A percentile compares a stretch with the other conserved stretches of the same genome.
These are phyloP conservation scores for Poa annua DNA, from an alignment of 176 grass and related monocot species.

Conservation along the genomic window DNA sequence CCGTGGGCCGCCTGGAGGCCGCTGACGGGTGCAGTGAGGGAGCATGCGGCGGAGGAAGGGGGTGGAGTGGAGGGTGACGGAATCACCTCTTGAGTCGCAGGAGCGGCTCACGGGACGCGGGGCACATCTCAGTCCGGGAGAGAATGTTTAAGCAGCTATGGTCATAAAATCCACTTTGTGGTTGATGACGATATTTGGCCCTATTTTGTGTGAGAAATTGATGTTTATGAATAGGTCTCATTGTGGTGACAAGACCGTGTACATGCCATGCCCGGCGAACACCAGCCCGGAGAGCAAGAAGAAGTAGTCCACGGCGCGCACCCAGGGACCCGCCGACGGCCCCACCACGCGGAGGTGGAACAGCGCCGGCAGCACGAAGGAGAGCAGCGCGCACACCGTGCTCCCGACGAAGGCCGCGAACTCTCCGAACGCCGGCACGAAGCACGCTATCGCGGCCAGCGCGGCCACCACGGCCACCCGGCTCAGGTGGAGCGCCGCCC, in stretches of 20 bases:
- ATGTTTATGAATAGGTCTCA: neutral
- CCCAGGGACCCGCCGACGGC: constrained; percentile 30
- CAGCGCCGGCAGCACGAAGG: constrained; percentile 77
- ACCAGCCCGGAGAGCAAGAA: constrained; percentile 62
- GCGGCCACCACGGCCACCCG: constrained; percentile 58
- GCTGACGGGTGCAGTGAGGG: too few relatives aligned
- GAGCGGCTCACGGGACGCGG: too few relatives aligned
- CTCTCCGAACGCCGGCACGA: constrained; percentile 76
- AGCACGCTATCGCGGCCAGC: constrained; percentile 68
- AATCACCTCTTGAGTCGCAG: too few relatives aligned
- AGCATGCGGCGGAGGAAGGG: too few relatives aligned
- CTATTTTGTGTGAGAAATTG: neutral
- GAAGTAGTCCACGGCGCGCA: constrained; percentile 56
- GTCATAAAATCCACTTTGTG: too few relatives aligned
- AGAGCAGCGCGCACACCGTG: constrained; percentile 86
- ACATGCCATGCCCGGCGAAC: constrained; percentile 69
- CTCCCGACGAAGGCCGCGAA: constrained; percentile 83
- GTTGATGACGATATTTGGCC: too few relatives aligned
- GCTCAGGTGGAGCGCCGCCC: constrained; percentile 54
- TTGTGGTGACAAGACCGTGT: constrained; percentile 24
- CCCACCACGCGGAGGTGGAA: constrained; percentile 78
- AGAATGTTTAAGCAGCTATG: too few relatives aligned
- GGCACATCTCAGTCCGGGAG: too few relatives aligned
- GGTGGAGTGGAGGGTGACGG: too few relatives aligned
- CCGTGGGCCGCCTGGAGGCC: too few relatives aligned